A percentile compares a stretch with the other conserved stretches of the same genome.
Evolutionary conservation across 208 protist genomes (phyloP).

Genomic region (Crithidia acanthocephali): DNA sequence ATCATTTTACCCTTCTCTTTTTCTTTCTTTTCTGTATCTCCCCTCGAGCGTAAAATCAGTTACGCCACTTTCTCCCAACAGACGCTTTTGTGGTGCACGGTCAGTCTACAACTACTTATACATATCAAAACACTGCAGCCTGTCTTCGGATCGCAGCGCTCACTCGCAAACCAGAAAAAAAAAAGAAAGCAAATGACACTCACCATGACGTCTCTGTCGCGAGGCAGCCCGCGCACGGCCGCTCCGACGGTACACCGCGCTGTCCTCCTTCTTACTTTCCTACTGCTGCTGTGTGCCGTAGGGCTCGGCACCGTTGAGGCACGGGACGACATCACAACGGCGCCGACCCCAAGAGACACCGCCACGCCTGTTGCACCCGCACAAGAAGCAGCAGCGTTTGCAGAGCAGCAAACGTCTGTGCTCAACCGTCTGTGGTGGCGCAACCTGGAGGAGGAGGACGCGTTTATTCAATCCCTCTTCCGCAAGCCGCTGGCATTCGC

Average conservation of each 20-base stretch:
- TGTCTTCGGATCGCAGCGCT: not conserved
- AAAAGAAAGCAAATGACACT: too few species aligned
- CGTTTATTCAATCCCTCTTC: conserved; percentile 11
- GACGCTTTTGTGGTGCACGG: too few species aligned
- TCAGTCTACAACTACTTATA: too few species aligned
- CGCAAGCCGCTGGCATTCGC: not conserved
- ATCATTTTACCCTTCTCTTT: too few species aligned
- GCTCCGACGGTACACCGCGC: not conserved
- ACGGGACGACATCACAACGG: too few species aligned
- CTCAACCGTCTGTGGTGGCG: conserved; percentile 8
- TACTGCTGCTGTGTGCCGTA: not conserved
- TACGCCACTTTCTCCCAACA: too few species aligned
- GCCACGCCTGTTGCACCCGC: not conserved
- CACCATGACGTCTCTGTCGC: too few species aligned
- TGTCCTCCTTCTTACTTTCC: not conserved
- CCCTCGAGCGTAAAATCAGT: too few species aligned
- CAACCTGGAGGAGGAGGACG: conserved; percentile 8
- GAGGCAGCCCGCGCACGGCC: not conserved
- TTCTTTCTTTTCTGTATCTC: too few species aligned
- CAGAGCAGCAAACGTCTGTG: conserved; percentile 7
- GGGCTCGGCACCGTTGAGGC: not conserved
- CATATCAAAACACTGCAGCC: too few species aligned
- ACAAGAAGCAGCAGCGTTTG: not conserved
- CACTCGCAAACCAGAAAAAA: not conserved
- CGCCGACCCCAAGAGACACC: not conserved